A percentile compares a stretch with the other conserved stretches of the same genome.
Conservation (phyloP, 2,329 filamentous ascomycete species). For the Talaromyces sp. region DNA sequence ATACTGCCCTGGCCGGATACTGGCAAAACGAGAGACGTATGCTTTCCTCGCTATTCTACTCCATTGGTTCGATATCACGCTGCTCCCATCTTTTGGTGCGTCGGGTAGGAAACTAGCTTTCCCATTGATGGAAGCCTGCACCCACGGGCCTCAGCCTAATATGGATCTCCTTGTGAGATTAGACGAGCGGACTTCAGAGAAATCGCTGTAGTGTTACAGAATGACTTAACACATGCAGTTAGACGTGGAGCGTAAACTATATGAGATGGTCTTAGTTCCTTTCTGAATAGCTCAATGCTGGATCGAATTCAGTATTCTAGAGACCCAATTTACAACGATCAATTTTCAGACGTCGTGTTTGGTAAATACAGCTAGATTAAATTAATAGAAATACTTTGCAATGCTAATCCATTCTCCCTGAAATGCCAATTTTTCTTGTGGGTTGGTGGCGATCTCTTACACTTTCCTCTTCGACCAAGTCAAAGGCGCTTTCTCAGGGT, state of each 20-base stretch:
- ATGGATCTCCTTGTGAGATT: conserved; percentile 10
- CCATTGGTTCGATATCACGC: not conserved
- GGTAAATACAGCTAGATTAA: no score
- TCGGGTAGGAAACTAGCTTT: not conserved
- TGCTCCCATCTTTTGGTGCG: not conserved
- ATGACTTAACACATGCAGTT: no score
- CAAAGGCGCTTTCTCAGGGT: conserved; percentile 9
- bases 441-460: no score
- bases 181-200: conserved; percentile 4
- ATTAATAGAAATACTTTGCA: not conserved
- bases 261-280: no score
- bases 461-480: conserved; percentile 12
- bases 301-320: no score
- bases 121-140: conserved; percentile 6
- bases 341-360: no score
- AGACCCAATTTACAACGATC: no score
- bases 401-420: not conserved
- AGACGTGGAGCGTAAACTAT: no score
- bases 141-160: not conserved
- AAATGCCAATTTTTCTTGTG: no score
- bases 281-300: no score
- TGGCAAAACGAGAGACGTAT: conserved; percentile 9
- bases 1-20: not conserved
- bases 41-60: conserved; percentile 6
- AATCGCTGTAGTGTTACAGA: no score